Percentiles rank a stretch among this genome's conserved stretches.
phyloP scores from a whole-genome alignment of 2,329 filamentous ascomycete genomes.

The Exophiala sideris region DNA sequence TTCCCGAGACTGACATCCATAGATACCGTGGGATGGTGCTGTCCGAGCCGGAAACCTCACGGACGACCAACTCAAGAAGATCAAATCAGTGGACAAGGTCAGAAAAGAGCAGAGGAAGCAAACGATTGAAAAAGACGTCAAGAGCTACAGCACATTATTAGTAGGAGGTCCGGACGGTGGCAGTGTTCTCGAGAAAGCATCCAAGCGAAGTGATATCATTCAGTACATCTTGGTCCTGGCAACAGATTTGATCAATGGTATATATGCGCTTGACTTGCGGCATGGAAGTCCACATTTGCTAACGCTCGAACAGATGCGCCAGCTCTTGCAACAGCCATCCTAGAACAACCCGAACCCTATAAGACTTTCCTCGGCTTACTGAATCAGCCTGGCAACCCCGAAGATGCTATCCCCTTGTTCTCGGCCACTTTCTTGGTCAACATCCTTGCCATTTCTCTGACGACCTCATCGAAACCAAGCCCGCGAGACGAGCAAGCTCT shows the following conservation, averaged over 20 bases:
- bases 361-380: constrained; percentile 81
- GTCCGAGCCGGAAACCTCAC: constrained; percentile 90
- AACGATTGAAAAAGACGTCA: constrained; percentile 73
- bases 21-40: constrained; percentile 94
- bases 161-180: constrained; percentile 63
- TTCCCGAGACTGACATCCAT: constrained; percentile 4
- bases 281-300: neutral
- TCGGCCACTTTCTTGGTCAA: constrained; percentile 81
- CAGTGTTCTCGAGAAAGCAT: constrained; percentile 80
- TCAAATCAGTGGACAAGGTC: constrained; percentile 94
- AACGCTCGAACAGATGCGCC: constrained; percentile 63
- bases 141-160: constrained; percentile 76
- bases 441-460: constrained; percentile 65
- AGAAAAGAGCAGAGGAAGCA: constrained; percentile 85
- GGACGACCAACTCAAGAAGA: constrained; percentile 89
- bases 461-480: constrained; percentile 58
- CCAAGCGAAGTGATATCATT: constrained; percentile 82
- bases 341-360: constrained; percentile 66
- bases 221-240: constrained; percentile 92
- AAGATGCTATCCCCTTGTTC: constrained; percentile 84
- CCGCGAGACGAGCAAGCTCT: constrained; percentile 70
- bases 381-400: constrained; percentile 75
- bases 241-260: constrained; percentile 81
- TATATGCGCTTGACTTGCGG: neutral
- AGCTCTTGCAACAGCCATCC: constrained; percentile 69